These are phyloP conservation scores for Lachancea quebecensis DNA, from an alignment of 805 yeast genomes.

Conservation along the genomic window DNA sequence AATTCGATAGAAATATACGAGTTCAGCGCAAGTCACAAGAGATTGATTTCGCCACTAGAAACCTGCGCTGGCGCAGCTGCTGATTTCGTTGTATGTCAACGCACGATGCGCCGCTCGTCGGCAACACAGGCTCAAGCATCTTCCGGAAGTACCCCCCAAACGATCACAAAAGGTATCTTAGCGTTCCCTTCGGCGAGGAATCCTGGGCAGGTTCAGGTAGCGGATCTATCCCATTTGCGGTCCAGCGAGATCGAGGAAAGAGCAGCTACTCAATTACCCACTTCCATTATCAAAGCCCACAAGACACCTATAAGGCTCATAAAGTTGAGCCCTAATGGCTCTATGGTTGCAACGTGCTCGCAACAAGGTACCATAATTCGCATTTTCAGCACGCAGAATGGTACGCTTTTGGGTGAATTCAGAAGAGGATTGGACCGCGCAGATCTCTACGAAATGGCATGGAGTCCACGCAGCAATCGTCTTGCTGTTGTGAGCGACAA, in stretches of 20 bases:
- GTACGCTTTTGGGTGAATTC: conserved; percentile 72
- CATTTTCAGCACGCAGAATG: conserved; percentile 56
- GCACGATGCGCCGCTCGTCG: conserved; percentile 4
- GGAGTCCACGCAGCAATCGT: conserved; percentile 67
- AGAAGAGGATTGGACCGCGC: conserved; percentile 89
- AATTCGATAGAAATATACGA: conserved; percentile 69
- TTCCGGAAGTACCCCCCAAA: background rate
- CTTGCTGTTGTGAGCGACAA: conserved; percentile 87
- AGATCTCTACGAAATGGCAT: conserved; percentile 70
- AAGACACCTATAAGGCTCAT: conserved; percentile 65
- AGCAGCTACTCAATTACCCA: conserved; percentile 17
- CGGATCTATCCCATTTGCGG: conserved; percentile 18
- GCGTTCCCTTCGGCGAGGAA: conserved; percentile 23
- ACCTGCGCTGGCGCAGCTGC: conserved; percentile 17
- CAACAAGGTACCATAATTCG: conserved; percentile 85
- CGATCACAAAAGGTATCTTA: conserved; percentile 15
- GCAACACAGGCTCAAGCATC: conserved; percentile 3
- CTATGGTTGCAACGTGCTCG: conserved; percentile 80
- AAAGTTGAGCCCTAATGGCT: conserved; percentile 67
- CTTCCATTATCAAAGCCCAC: conserved; percentile 71
- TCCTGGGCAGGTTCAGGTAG: conserved; percentile 28
- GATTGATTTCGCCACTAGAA: conserved; percentile 32
- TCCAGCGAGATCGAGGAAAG: conserved; percentile 12
- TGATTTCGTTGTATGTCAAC: conserved; percentile 22
- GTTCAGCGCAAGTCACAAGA: conserved; percentile 72